A percentile compares a stretch with the other conserved stretches of the same genome.
These are phyloP conservation scores for Acephala macrosclerotiorum DNA, from an alignment of 2,329 filamentous ascomycete species.

Conservation along the genomic window DNA sequence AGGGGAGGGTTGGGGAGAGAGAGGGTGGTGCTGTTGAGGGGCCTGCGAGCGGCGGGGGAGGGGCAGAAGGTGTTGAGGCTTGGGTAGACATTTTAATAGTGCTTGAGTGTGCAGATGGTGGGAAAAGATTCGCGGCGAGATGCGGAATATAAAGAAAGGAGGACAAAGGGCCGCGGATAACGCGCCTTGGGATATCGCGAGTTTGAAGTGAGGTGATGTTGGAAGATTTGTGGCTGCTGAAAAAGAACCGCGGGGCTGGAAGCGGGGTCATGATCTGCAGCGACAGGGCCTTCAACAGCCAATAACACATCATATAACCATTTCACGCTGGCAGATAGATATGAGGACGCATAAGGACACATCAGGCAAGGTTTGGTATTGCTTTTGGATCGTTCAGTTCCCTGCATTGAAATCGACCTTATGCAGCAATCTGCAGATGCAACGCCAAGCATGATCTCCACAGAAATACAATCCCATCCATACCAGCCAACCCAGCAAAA, in stretches of 20 bases:
- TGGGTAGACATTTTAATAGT: conserved; percentile 15
- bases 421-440: conserved; percentile 37
- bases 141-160: background rate
- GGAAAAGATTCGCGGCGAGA: background rate
- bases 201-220: background rate
- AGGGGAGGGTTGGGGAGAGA: conserved; percentile 24
- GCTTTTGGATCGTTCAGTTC: conserved; percentile 40
- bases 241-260: conserved; percentile 1
- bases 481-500: conserved; percentile 26
- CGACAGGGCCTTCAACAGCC: background rate
- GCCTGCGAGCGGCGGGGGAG: conserved; percentile 6
- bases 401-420: conserved; percentile 33
- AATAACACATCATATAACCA: conserved; percentile 1
- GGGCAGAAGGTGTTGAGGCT: conserved; percentile 13
- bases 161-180: background rate
- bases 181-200: background rate
- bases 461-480: conserved; percentile 42
- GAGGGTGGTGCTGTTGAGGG: conserved; percentile 15
- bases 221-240: background rate
- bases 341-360: background rate
- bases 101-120: background rate
- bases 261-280: background rate
- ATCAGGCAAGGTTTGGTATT: conserved; percentile 36
- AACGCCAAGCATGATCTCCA: conserved; percentile 44
- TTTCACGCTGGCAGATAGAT: background rate